Base-by-base conservation (phyloP, 2,329 filamentous ascomycete species). In the Phialemonium atrogriseum region DNA sequence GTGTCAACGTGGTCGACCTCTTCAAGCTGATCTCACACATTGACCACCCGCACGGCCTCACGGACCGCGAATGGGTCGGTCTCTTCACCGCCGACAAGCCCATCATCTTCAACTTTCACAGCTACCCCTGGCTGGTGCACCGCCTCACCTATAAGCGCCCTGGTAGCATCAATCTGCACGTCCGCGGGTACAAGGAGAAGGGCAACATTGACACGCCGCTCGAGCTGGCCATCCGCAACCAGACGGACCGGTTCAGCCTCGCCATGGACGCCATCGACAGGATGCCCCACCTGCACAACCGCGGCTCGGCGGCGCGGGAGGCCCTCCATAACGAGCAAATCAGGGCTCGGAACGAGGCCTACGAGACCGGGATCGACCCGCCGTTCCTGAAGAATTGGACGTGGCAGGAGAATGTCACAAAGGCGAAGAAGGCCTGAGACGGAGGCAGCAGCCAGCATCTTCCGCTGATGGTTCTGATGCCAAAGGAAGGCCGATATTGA, bases 61-160 rank as follows among this genome's bases (percentile, higher is more conserved):
- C 64, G 0, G 75, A 84, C 44, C 41, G 46, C 12, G 77, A 85
- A 50, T 88, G 78, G 73, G 57, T 56, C 10, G 64, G 78, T 23
- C 60, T 86, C 42, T 88, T 88, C 65, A 87, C 82, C 1, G 64
- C 68, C 11, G 64, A 85, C 60, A 77, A 68, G 42, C 83, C 82
- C 14, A 64, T 85, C 50, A 76, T 87, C 50, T 87, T 88, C 66
- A 87, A 86, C 62, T 88, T 87, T 72, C 83, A 88, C 62, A 80
- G 75, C 19, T 87, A 88, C 59, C 82, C 83, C 7, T 87, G 79
- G 80, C 66, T 88, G 47, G 73, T 88, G 31, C 82, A 87, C 60
- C 70, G 82, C 30, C 58, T 88, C 44, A 82, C 80, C 1, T 87
- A 86, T 60, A 80, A 81, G 60, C 75, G 82, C 1, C 77, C 76